Evolutionary conservation across 106 monocot genomes (phyloP).

Genomic region (Dendrobium chrysotoxum): DNA sequence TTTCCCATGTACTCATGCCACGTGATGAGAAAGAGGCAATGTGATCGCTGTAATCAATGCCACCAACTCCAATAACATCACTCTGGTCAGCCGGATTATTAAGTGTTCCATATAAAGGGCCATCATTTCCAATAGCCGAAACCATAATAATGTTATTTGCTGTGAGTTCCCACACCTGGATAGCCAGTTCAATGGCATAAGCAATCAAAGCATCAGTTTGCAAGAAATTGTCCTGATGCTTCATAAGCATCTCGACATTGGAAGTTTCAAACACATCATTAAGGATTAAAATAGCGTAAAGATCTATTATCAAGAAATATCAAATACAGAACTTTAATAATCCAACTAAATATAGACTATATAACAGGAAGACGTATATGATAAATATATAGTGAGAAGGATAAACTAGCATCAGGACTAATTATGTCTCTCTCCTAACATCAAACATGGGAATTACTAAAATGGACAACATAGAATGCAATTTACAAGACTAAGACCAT

Average conservation of each 20-base stretch:
- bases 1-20: slow-evolving; percentile 99
- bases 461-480: background rate
- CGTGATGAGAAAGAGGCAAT: slow-evolving; percentile 99
- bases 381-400: background rate
- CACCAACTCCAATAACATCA: slow-evolving; percentile 99
- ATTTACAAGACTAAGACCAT: background rate
- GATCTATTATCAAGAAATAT: background rate
- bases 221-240: background rate
- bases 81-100: slow-evolving; percentile 99
- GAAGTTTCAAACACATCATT: background rate
- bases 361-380: background rate
- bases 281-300: background rate
- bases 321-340: background rate
- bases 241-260: background rate
- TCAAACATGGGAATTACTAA: background rate
- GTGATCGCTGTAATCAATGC: slow-evolving; percentile 90
- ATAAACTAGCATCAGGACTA: background rate
- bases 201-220: background rate
- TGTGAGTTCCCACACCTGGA: slow-evolving; percentile 97
- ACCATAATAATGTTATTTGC: slow-evolving; percentile 99
- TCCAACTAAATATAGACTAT: background rate
- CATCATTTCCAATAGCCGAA: slow-evolving; percentile 99
- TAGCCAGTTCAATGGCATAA: slow-evolving; percentile 7
- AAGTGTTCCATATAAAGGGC: slow-evolving; percentile 94
- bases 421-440: background rate